Conservation (phyloP, 129 eudicot species). For the Flaveria trinervia region DNA sequence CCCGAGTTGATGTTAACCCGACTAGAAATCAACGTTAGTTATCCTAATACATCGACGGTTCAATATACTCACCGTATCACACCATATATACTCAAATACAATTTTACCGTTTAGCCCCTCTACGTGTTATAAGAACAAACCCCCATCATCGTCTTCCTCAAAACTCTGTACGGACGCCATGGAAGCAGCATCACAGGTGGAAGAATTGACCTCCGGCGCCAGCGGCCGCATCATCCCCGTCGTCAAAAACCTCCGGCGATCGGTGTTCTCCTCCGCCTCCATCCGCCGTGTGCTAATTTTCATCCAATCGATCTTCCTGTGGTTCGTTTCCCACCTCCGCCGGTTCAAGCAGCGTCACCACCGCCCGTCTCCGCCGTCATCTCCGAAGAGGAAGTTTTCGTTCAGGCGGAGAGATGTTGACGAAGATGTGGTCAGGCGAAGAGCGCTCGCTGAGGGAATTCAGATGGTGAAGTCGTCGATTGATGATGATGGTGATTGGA, state of each 20-base stretch:
- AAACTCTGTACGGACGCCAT: conserved; percentile 4
- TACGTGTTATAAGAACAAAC: no score
- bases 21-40: no score
- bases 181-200: conserved; percentile 57
- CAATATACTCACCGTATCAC: no score
- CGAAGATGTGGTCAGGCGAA: conserved; percentile 71
- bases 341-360: conserved; percentile 30
- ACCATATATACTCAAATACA: no score
- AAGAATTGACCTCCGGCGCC: conserved; percentile 95
- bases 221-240: conserved; percentile 78
- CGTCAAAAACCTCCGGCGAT: neutral
- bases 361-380: conserved; percentile 18
- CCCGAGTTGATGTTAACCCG: no score
- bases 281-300: conserved; percentile 49
- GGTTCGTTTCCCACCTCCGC: conserved; percentile 59
- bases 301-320: conserved; percentile 64
- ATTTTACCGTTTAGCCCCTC: no score
- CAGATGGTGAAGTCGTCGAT: conserved; percentile 43
- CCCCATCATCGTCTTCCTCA: no score
- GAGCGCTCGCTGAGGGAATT: conserved; percentile 70
- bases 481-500: conserved; percentile 13
- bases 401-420: conserved; percentile 61
- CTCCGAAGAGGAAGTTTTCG: conserved; percentile 43
- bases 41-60: no score
- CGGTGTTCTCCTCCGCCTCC: conserved; percentile 48